Evolutionary conservation across 2,329 filamentous ascomycete species (phyloP).

Genomic region (Mariannaea elegans): DNA sequence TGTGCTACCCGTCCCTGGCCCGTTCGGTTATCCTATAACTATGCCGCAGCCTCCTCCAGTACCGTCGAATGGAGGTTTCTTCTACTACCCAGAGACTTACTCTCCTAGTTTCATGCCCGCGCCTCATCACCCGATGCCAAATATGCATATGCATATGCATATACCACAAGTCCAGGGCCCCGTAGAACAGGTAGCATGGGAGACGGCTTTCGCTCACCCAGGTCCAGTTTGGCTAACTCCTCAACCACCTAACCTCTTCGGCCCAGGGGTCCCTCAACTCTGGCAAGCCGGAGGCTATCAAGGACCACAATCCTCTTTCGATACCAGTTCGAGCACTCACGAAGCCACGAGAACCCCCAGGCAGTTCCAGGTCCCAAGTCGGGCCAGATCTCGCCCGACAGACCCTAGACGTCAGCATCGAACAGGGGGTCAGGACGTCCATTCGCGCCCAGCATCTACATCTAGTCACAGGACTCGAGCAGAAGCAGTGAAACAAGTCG

Average conservation of each 20-base stretch:
- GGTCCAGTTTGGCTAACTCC: not conserved
- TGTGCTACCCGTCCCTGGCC: not conserved
- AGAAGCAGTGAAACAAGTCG: not conserved
- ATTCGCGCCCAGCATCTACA: not conserved
- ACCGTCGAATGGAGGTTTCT: not conserved
- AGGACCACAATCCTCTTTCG: not conserved
- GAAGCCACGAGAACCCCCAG: not conserved
- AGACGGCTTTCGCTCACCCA: not conserved
- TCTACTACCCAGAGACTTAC: not conserved
- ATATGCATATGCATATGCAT: not conserved
- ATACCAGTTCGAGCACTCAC: not conserved
- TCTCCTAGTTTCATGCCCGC: not conserved
- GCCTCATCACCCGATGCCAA: not conserved
- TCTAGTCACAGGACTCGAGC: not conserved
- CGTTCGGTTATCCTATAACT: not conserved
- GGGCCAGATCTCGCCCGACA: not conserved
- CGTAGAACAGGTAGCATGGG: not conserved
- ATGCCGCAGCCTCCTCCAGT: not conserved
- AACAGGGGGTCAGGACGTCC: not conserved
- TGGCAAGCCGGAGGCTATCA: not conserved
- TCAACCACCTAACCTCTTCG: not conserved
- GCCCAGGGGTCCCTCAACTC: not conserved
- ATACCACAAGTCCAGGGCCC: not conserved
- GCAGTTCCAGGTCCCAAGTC: not conserved
- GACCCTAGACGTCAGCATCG: not conserved